These are phyloP conservation scores for Bauhinia variegata DNA, from an alignment of 306 rosid species.

Conservation along the genomic window DNA sequence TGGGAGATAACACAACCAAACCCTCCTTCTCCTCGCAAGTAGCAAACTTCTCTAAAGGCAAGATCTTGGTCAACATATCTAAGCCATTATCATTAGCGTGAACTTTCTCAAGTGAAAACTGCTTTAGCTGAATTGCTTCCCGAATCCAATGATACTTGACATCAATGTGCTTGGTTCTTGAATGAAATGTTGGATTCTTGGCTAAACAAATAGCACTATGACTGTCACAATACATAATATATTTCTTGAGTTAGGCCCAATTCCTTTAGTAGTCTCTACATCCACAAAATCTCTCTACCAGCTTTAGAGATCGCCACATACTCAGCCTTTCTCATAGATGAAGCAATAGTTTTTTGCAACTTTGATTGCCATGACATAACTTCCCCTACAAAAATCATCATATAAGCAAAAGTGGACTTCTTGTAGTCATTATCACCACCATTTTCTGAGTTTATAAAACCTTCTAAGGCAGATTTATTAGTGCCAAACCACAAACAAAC, in stretches of 20 bases:
- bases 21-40: neutral
- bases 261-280: neutral
- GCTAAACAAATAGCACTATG: neutral
- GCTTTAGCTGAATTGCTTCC: neutral
- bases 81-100: neutral
- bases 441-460: no score
- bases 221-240: neutral
- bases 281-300: neutral
- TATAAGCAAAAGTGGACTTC: no score
- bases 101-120: neutral
- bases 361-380: no score
- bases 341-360: neutral
- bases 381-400: no score
- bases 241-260: neutral
- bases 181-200: neutral
- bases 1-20: no score
- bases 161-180: neutral
- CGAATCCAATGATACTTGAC: neutral
- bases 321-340: neutral
- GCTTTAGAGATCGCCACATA: neutral
- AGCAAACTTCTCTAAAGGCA: neutral
- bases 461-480: no score
- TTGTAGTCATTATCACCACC: no score
- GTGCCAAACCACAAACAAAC: no score
- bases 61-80: neutral